phyloP scores from a whole-genome alignment of 2,329 filamentous ascomycete species.

The Trichoderma arundinaceum region DNA sequence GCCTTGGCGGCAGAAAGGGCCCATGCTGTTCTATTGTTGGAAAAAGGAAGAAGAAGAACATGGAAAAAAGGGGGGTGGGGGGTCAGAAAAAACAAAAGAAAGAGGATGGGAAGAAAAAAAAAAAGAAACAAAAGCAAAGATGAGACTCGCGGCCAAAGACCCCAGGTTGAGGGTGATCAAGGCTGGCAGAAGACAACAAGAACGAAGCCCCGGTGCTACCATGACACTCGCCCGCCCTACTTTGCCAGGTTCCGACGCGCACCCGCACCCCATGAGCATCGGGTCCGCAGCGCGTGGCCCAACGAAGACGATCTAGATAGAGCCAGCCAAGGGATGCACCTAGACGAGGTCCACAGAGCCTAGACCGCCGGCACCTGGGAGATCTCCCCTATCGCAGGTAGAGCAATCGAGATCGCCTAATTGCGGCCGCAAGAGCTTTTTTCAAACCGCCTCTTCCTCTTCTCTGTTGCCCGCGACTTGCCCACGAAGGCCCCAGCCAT shows the following conservation, averaged over 20 bases:
- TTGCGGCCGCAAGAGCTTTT: slow-evolving; percentile 2
- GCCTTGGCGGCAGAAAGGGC: background rate
- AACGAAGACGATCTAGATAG: slow-evolving; percentile 9
- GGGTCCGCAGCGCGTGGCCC: slow-evolving; percentile 25
- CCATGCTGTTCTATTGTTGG: background rate
- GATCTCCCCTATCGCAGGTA: background rate
- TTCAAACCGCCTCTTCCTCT: background rate
- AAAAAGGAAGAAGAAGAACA: background rate
- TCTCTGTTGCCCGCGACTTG: background rate
- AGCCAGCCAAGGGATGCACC: background rate
- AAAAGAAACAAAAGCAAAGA: background rate
- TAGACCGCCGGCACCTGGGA: background rate
- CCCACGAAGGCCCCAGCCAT: background rate
- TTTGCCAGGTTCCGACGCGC: slow-evolving; percentile 7
- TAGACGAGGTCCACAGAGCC: slow-evolving; percentile 11
- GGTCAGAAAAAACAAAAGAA: background rate
- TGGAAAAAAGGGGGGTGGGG: background rate
- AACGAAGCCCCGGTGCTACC: background rate
- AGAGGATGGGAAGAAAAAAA: background rate
- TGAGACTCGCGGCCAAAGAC: too few relatives aligned
- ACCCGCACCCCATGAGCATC: slow-evolving; percentile 22
- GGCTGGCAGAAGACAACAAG: background rate
- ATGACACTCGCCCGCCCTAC: background rate
- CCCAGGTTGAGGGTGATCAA: too few relatives aligned
- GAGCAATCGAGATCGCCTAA: slow-evolving; percentile 25